Percentiles rank a stretch among this genome's conserved stretches.
These are phyloP conservation scores for Conringia planisiliqua DNA, from an alignment of 345 rosid genomes.

Conservation along the genomic window DNA sequence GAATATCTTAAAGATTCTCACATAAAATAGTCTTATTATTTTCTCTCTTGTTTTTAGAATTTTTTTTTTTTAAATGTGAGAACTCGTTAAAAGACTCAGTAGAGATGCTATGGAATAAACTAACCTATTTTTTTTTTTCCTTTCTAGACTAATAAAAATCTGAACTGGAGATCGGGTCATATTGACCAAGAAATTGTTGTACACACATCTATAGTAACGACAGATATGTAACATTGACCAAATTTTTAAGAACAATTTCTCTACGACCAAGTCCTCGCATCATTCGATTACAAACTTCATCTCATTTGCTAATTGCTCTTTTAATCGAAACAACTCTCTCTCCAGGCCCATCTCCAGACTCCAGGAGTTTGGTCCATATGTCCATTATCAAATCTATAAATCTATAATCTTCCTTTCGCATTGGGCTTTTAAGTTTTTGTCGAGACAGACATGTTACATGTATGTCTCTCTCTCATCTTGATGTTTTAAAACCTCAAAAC, in stretches of 20 bases:
- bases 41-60: too few species aligned
- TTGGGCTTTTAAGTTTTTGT: too few species aligned
- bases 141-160: not conserved
- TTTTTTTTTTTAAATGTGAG: too few species aligned
- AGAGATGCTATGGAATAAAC: not conserved
- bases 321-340: not conserved
- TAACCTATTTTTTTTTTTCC: not conserved
- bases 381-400: too few species aligned
- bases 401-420: too few species aligned
- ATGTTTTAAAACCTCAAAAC: not conserved
- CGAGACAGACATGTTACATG: too few species aligned
- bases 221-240: too few species aligned
- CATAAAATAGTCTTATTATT: too few species aligned
- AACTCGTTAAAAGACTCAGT: too few species aligned
- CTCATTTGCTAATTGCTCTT: not conserved
- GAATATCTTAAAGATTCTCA: too few species aligned
- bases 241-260: not conserved
- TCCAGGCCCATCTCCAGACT: too few species aligned
- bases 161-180: not conserved
- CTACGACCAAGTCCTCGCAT: not conserved
- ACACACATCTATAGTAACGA: not conserved
- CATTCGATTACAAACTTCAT: not conserved
- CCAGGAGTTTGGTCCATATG: too few species aligned
- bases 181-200: not conserved
- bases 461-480: not conserved